phyloP scores from a whole-genome alignment of 2,329 filamentous ascomycete genomes.

The Calonectria naviculata region DNA sequence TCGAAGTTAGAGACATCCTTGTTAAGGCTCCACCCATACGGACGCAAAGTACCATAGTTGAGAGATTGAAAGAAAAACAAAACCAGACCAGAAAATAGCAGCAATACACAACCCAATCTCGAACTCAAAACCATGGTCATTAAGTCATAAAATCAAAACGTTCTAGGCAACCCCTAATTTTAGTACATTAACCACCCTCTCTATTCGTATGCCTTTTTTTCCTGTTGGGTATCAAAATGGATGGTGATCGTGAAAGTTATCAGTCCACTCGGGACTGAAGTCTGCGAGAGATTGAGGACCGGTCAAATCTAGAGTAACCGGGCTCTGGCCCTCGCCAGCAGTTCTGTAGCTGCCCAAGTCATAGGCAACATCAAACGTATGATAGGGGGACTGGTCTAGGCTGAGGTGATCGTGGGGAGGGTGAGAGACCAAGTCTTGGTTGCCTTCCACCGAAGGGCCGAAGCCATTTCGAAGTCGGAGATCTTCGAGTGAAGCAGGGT shows the following conservation, averaged over 20 bases:
- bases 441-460: slow-evolving; percentile 40
- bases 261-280: slow-evolving; percentile 43
- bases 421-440: slow-evolving; percentile 43
- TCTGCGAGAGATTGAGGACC: slow-evolving; percentile 41
- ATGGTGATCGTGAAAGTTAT: slow-evolving; percentile 43
- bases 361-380: slow-evolving; percentile 54
- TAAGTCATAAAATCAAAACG: slow-evolving; percentile 42
- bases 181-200: slow-evolving; percentile 37
- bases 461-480: slow-evolving; percentile 40
- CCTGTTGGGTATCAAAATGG: slow-evolving; percentile 45
- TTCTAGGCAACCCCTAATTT: slow-evolving; percentile 39
- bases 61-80: slow-evolving; percentile 1
- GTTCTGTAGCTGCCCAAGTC: slow-evolving; percentile 50
- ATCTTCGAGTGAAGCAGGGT: slow-evolving; percentile 43
- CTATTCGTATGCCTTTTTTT: slow-evolving; percentile 29
- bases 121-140: slow-evolving; percentile 38
- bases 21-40: background rate
- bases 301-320: slow-evolving; percentile 36
- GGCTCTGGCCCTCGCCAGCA: slow-evolving; percentile 43
- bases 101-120: slow-evolving; percentile 17
- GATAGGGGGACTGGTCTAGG: slow-evolving; percentile 49
- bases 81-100: slow-evolving; percentile 18
- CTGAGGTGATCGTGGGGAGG: slow-evolving; percentile 41
- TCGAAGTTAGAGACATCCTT: background rate
- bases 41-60: background rate